A percentile compares a stretch with the other conserved stretches of the same genome.
These are phyloP conservation scores for Hypoxylon sp. DNA, from an alignment of 2,329 filamentous ascomycete species.

Conservation along the genomic window DNA sequence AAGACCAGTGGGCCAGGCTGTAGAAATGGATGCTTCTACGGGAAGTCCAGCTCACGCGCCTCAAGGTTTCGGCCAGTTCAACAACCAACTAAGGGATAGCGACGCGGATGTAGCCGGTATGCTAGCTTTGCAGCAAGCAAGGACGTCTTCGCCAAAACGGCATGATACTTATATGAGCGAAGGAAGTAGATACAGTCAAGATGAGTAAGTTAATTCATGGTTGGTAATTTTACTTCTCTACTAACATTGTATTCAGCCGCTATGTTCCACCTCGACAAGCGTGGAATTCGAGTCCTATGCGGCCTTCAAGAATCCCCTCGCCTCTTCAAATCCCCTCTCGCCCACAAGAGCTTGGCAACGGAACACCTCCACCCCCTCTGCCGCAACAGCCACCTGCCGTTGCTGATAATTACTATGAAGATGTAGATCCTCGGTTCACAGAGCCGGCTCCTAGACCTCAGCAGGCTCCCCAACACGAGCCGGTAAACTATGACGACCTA, in stretches of 20 bases:
- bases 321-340: constrained; percentile 51
- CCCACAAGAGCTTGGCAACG: constrained; percentile 50
- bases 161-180: constrained; percentile 68
- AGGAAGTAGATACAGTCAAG: constrained; percentile 74
- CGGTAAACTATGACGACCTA: constrained; percentile 69
- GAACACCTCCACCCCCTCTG: constrained; percentile 47
- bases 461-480: constrained; percentile 41
- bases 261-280: constrained; percentile 65
- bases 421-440: constrained; percentile 88
- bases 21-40: constrained; percentile 83
- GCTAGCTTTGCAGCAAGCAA: constrained; percentile 72
- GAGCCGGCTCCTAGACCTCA: constrained; percentile 48
- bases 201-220: constrained; percentile 67
- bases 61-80: constrained; percentile 55
- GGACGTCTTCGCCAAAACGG: constrained; percentile 48
- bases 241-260: constrained; percentile 51
- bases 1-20: constrained; percentile 66
- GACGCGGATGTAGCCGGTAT: constrained; percentile 78
- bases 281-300: constrained; percentile 60
- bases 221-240: constrained; percentile 46
- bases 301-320: constrained; percentile 55
- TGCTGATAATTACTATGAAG: constrained; percentile 79
- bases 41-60: constrained; percentile 58
- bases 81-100: constrained; percentile 63
- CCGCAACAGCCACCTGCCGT: constrained; percentile 42